Evolutionary conservation across 192 early-diverging fungal genomes (phyloP).

Genomic region (Coemansia sp.): DNA sequence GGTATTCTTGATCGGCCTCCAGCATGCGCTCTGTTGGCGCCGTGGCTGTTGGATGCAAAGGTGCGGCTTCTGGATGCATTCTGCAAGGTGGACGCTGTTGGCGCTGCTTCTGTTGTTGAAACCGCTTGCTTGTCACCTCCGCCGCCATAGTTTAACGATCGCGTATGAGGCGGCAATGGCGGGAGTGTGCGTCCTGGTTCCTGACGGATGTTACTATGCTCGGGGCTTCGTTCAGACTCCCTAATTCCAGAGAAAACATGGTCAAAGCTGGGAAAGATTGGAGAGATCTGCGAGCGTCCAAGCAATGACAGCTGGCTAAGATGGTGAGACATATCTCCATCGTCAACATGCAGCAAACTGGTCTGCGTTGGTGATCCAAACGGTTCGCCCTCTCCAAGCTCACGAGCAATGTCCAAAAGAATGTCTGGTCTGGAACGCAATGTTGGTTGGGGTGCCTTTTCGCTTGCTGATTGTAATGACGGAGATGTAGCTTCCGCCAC

Average conservation of each 20-base stretch:
- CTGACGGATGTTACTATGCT: not conserved
- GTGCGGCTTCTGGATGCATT: not conserved
- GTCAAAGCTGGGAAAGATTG: slow-evolving; percentile 24
- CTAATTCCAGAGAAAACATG: slow-evolving; percentile 4
- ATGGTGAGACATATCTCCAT: slow-evolving; percentile 36
- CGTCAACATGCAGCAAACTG: slow-evolving; percentile 42
- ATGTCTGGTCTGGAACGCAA: slow-evolving; percentile 19
- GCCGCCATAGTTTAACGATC: slow-evolving; percentile 24
- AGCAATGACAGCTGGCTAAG: slow-evolving; percentile 30
- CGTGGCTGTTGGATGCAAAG: slow-evolving; percentile 2
- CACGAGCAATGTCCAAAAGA: slow-evolving; percentile 51
- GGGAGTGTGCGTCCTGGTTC: slow-evolving; percentile 32
- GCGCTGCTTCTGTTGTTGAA: not conserved
- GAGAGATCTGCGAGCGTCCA: slow-evolving; percentile 18
- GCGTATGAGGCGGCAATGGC: slow-evolving; percentile 19
- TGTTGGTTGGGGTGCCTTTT: slow-evolving; percentile 4
- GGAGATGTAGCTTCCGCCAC: not conserved
- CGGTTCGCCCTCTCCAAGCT: slow-evolving; percentile 46
- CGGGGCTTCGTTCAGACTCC: not conserved
- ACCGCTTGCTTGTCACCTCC: slow-evolving; percentile 10
- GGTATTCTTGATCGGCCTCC: slow-evolving; percentile 16
- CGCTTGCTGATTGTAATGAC: slow-evolving; percentile 7
- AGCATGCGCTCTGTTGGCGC: not conserved
- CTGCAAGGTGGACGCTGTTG: not conserved
- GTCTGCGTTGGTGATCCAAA: slow-evolving; percentile 15